These are phyloP conservation scores for Ophiostoma tasmaniense DNA, from an alignment of 2,329 filamentous ascomycete species.

Conservation along the genomic window DNA sequence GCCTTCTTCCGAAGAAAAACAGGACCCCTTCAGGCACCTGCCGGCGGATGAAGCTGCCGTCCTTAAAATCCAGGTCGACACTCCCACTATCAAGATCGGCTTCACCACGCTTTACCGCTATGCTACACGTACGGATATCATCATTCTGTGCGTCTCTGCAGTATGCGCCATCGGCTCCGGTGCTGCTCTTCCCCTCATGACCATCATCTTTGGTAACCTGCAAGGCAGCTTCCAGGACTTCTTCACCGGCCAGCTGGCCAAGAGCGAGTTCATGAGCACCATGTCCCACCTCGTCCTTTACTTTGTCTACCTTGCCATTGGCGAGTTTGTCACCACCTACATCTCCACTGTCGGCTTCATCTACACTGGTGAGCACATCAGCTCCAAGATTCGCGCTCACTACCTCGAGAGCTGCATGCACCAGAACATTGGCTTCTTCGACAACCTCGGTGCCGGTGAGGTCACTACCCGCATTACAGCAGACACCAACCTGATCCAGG, in stretches of 20 bases:
- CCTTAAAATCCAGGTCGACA: conserved; percentile 59
- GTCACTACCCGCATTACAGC: conserved; percentile 91
- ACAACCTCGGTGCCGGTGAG: conserved; percentile 85
- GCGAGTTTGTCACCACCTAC: conserved; percentile 69
- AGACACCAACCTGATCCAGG: conserved; percentile 88
- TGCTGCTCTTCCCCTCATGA: conserved; percentile 71
- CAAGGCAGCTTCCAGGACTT: conserved; percentile 63
- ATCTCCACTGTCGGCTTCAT: conserved; percentile 83
- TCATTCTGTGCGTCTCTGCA: conserved; percentile 53
- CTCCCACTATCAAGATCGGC: conserved; percentile 55
- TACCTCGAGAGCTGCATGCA: conserved; percentile 78
- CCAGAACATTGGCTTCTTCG: conserved; percentile 89
- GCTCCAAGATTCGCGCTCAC: conserved; percentile 67
- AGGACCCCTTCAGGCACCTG: conserved; percentile 52
- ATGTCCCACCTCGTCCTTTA: conserved; percentile 63
- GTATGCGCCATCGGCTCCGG: conserved; percentile 56
- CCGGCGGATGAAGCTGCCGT: conserved; percentile 57
- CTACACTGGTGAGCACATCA: conserved; percentile 73
- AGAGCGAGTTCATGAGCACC: conserved; percentile 49
- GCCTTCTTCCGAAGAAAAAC: conserved; percentile 23
- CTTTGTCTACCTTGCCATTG: conserved; percentile 78
- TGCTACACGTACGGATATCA: conserved; percentile 54
- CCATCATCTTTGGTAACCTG: conserved; percentile 69
- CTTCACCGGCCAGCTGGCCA: conserved; percentile 40
- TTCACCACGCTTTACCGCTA: conserved; percentile 61